Conservation (phyloP, 148 eudicot genomes). For the Rhododendron molle region DNA sequence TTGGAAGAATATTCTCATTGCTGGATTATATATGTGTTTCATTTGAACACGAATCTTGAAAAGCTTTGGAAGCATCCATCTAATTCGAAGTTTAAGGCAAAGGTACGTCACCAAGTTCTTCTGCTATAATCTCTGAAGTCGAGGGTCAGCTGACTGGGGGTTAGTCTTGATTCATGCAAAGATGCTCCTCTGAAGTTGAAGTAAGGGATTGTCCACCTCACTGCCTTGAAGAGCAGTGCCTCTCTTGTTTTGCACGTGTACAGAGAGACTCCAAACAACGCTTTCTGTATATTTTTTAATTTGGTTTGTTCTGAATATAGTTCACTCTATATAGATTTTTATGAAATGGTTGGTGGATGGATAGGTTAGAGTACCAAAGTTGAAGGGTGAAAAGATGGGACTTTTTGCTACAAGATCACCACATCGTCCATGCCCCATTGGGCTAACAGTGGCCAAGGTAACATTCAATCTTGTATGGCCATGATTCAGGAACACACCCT, state of each 20-base stretch:
- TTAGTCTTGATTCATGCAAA: too few relatives aligned
- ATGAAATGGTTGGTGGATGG: slow-evolving; percentile 17
- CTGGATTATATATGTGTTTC: slow-evolving; percentile 91
- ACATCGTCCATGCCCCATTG: slow-evolving; percentile 96
- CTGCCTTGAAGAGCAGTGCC: too few relatives aligned
- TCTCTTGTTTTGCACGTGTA: too few relatives aligned
- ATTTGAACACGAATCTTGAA: slow-evolving; percentile 85
- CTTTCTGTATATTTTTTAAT: background rate
- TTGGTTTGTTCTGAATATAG: background rate
- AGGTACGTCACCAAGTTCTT: slow-evolving; percentile 29
- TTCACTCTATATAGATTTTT: background rate
- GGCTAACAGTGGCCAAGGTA: slow-evolving; percentile 93
- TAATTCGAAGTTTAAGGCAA: slow-evolving; percentile 79
- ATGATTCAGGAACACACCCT: too few relatives aligned
- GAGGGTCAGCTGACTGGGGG: too few relatives aligned
- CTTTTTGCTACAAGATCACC: slow-evolving; percentile 96
- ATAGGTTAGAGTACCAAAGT: slow-evolving; percentile 90
- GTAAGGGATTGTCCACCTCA: too few relatives aligned
- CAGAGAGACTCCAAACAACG: too few relatives aligned
- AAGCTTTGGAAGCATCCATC: slow-evolving; percentile 91
- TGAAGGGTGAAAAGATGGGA: slow-evolving; percentile 81
- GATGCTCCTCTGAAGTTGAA: too few relatives aligned
- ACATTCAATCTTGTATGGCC: background rate
- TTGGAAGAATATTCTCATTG: slow-evolving; percentile 88
- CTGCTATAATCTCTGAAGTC: too few relatives aligned